These are phyloP conservation scores for Coniochaeta ligniaria DNA, from an alignment of 2,329 filamentous ascomycete species.

Conservation along the genomic window DNA sequence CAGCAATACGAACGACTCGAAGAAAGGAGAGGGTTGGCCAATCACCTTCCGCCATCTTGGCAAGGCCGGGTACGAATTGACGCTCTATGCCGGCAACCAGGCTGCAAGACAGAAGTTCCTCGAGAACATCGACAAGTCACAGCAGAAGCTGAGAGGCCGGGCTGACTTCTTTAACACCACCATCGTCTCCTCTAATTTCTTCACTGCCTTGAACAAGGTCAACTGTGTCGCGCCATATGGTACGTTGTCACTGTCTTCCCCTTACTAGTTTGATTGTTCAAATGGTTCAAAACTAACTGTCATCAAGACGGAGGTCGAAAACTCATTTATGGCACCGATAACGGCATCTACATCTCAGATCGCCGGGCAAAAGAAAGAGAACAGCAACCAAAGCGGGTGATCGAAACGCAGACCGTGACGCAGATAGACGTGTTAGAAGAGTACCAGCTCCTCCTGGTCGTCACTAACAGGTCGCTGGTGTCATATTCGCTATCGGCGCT, in stretches of 20 bases:
- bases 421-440: constrained; percentile 96
- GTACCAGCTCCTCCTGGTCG: constrained; percentile 82
- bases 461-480: constrained; percentile 87
- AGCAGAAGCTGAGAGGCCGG: constrained; percentile 77
- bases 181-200: constrained; percentile 52
- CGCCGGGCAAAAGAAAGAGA: constrained; percentile 74
- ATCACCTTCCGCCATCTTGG: constrained; percentile 96
- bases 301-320: constrained; percentile 81
- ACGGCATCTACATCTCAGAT: constrained; percentile 86
- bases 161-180: constrained; percentile 84
- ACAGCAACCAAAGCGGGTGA: constrained; percentile 68
- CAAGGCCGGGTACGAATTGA: constrained; percentile 89
- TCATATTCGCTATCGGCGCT: constrained; percentile 85
- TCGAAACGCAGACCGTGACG: constrained; percentile 82
- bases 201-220: constrained; percentile 66
- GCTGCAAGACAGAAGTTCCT: constrained; percentile 93
- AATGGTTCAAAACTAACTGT: neutral
- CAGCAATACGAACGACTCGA: constrained; percentile 42
- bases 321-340: constrained; percentile 89
- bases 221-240: constrained; percentile 92
- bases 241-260: constrained; percentile 33
- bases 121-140: constrained; percentile 87
- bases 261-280: neutral
- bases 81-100: constrained; percentile 78
- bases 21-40: constrained; percentile 71